These are phyloP conservation scores for Gastrolobium bilobum DNA, from an alignment of 306 rosid genomes.

Conservation along the genomic window DNA sequence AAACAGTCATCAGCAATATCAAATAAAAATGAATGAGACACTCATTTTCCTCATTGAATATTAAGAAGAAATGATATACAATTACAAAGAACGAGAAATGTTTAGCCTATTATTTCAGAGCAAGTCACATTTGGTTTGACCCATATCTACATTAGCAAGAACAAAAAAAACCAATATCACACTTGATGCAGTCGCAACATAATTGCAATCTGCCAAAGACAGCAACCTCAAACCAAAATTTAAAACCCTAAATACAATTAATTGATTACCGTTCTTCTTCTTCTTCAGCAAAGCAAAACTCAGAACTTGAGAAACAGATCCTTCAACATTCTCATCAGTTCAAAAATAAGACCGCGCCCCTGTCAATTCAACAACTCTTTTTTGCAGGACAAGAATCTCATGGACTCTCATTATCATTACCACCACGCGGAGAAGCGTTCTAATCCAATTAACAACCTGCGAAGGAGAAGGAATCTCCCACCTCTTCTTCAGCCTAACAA, in stretches of 20 bases:
- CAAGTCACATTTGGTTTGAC: too few relatives aligned
- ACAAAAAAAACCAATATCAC: too few relatives aligned
- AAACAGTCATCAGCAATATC: too few relatives aligned
- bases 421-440: slow-evolving; percentile 52
- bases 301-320: slow-evolving; percentile 67
- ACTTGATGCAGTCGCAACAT: too few relatives aligned
- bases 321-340: slow-evolving; percentile 48
- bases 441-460: slow-evolving; percentile 54
- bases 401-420: slow-evolving; percentile 73
- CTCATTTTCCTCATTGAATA: background rate
- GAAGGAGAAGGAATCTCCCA: slow-evolving; percentile 50
- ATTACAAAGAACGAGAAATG: slow-evolving; percentile 10
- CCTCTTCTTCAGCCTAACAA: slow-evolving; percentile 49
- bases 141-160: too few relatives aligned
- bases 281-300: slow-evolving; percentile 69
- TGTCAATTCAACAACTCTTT: slow-evolving; percentile 68
- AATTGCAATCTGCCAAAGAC: background rate
- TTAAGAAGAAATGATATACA: background rate
- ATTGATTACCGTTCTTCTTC: slow-evolving; percentile 47
- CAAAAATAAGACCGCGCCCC: slow-evolving; percentile 65
- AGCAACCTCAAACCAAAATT: too few relatives aligned
- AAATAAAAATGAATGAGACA: background rate
- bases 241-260: background rate
- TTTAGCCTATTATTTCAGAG: slow-evolving; percentile 34
- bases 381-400: slow-evolving; percentile 91